Conservation (phyloP, 192 early-diverging fungal genomes). For the Backusella mclennaniae region DNA sequence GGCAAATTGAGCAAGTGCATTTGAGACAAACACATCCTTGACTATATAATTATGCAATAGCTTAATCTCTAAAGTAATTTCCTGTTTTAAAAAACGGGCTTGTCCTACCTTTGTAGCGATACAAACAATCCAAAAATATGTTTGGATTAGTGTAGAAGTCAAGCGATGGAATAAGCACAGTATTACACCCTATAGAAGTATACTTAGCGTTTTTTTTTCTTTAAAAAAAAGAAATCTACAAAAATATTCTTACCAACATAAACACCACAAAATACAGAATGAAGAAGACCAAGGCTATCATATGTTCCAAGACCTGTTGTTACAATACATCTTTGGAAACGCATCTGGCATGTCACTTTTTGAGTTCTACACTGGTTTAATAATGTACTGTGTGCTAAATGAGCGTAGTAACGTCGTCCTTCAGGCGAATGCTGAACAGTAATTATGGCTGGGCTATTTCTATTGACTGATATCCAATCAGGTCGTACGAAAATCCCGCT, state of each 20-base stretch:
- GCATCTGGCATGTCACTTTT: conserved; percentile 59
- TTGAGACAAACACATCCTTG: conserved; percentile 67
- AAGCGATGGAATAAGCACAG: conserved; percentile 59
- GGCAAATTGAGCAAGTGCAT: conserved; percentile 67
- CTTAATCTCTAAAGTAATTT: background rate
- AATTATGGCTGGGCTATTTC: conserved; percentile 54
- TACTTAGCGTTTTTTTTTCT: background rate
- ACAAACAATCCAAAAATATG: conserved; percentile 70
- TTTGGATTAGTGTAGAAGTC: conserved; percentile 59
- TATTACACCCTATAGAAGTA: conserved; percentile 47
- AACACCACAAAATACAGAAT: conserved; percentile 30
- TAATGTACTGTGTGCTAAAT: conserved; percentile 53
- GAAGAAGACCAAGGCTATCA: conserved; percentile 27
- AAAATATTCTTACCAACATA: conserved; percentile 27
- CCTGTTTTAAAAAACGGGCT: background rate
- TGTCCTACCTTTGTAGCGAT: conserved; percentile 59
- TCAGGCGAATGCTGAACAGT: conserved; percentile 53
- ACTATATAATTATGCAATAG: conserved; percentile 33
- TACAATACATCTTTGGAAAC: conserved; percentile 42
- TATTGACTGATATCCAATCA: conserved; percentile 47
- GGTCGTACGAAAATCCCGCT: conserved; percentile 50
- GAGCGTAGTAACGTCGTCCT: conserved; percentile 40
- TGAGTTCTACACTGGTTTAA: conserved; percentile 62
- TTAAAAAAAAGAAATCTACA: background rate
- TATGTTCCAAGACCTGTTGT: conserved; percentile 27